A percentile compares a stretch with the other conserved stretches of the same genome.
phyloP scores from a whole-genome alignment of 192 early-diverging fungal species.

The Coemansia sp. region DNA sequence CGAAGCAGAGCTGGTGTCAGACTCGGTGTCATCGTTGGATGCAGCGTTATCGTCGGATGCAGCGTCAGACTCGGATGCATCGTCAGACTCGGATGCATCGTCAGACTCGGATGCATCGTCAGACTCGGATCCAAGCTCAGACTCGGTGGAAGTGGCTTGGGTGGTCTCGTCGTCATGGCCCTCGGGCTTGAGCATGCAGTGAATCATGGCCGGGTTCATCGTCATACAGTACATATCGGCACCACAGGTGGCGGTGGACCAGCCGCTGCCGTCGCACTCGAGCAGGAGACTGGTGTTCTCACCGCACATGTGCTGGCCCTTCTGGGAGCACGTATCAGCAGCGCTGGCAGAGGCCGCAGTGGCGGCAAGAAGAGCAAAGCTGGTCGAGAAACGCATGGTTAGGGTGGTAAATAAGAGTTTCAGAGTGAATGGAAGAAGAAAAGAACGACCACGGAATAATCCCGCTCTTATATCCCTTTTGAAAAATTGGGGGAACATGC shows the following conservation, averaged over 20 bases:
- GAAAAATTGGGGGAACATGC: neutral
- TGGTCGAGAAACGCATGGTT: constrained; percentile 22
- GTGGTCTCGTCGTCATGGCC: neutral
- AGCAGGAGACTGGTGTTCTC: constrained; percentile 18
- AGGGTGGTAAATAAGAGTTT: constrained; percentile 4
- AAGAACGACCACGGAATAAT: constrained; percentile 5
- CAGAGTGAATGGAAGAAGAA: constrained; percentile 8
- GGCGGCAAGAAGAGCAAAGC: constrained; percentile 17
- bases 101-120: neutral
- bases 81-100: neutral
- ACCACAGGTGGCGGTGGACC: constrained; percentile 22
- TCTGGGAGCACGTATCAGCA: constrained; percentile 25
- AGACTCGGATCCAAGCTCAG: neutral
- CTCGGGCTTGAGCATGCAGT: constrained; percentile 49
- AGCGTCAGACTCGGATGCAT: neutral
- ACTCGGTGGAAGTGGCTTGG: neutral
- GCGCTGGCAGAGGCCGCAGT: constrained; percentile 5
- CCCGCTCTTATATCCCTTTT: neutral
- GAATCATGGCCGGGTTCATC: constrained; percentile 42
- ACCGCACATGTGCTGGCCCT: constrained; percentile 18
- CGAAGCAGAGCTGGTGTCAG: constrained; percentile 1
- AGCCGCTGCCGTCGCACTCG: constrained; percentile 22
- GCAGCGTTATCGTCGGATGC: too few relatives aligned
- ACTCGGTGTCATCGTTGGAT: constrained; percentile 1
- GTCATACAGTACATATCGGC: constrained; percentile 45